Evolutionary conservation across 1,284 basidiomycete species (phyloP), one percentile per base, ranked within the genome.

Genomic region (Cystobasidium slooffiae): DNA sequence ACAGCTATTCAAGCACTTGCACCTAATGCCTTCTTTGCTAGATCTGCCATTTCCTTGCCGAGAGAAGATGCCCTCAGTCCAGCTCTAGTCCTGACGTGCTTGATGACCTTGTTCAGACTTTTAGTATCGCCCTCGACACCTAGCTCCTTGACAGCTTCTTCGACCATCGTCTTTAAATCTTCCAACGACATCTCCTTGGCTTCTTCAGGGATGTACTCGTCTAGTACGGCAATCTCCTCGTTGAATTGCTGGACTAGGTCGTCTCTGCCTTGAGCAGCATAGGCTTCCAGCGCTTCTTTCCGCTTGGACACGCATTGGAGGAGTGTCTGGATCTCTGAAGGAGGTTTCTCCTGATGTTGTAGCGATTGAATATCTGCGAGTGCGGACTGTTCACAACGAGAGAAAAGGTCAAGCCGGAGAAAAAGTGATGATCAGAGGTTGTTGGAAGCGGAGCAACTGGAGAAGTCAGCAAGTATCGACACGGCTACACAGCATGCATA

Each of bases 121-220:
- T 58, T 65, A 20, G 20, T 51, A n/a, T 65, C 62, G 1, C 53
- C 63, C 16, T 62, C 22, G 1, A 39, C 55, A 4, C 55, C 63
- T 14, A 73, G 31, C 52, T 66, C 70, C n/a, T 66, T 22, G 3
- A 73, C 58, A 31, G 53, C 63, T 47, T 65, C 63, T 44, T 66
- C 24, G 12, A 73, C 44, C 51, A 66, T 46, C 9, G 18, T 66
- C 8, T 22, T 47, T 3, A 73, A n/a, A 14, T 73, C 62, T 31
- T 66, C 62, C 2, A 66, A 22, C 6, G 62, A 56, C 39, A 73
- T 44, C 39, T 66, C 70, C 49, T 66, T 73, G n/a, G 63, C 62
- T 39, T 73, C 70, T 73, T 73, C 70, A 16, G 70, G 70, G 10
- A 73, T 63, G 24, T 65, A 58, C 49, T 64, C 63, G 8, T 73